Percentiles rank a stretch among this genome's conserved stretches.
Evolutionary conservation across 495 filamentous ascomycete genomes (phyloP).

Genomic region (Trichoderma virens): DNA sequence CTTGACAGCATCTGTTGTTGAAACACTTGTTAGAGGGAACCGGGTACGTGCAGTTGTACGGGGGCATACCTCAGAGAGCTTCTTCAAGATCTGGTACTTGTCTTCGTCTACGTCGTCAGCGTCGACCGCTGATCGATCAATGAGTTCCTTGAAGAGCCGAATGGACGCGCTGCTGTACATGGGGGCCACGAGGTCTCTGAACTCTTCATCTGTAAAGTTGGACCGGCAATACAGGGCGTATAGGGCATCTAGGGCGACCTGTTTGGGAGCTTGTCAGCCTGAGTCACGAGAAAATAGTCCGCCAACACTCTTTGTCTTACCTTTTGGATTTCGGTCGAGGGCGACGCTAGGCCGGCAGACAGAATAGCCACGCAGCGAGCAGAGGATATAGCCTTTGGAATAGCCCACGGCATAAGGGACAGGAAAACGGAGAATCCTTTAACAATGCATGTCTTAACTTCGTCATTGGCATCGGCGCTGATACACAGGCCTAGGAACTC

Average conservation of each 20-base stretch:
- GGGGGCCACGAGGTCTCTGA: conserved; percentile 65
- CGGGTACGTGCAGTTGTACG: background rate
- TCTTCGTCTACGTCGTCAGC: conserved; percentile 76
- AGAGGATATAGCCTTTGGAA: conserved; percentile 67
- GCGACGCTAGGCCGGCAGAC: conserved; percentile 64
- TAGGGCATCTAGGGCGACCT: conserved; percentile 79
- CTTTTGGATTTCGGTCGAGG: conserved; percentile 67
- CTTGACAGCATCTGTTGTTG: conserved; percentile 65
- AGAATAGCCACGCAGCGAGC: conserved; percentile 63
- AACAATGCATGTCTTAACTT: conserved; percentile 58
- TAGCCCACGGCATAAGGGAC: conserved; percentile 73
- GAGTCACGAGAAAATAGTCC: conserved; percentile 15
- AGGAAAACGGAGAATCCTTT: conserved; percentile 69
- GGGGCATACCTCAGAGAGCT: conserved; percentile 72
- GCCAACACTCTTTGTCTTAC: conserved; percentile 33
- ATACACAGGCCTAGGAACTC: conserved; percentile 68
- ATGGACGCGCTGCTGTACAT: conserved; percentile 68
- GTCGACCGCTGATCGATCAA: conserved; percentile 75
- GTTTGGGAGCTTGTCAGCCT: conserved; percentile 21
- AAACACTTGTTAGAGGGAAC: conserved; percentile 17
- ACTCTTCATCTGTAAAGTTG: conserved; percentile 69
- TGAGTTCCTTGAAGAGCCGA: conserved; percentile 63
- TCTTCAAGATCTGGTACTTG: conserved; percentile 86
- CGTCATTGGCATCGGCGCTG: conserved; percentile 51
- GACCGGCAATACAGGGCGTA: conserved; percentile 72